Evolutionary conservation across 164 flowering plant genomes (phyloP).

Genomic region (Vitis rupestris): DNA sequence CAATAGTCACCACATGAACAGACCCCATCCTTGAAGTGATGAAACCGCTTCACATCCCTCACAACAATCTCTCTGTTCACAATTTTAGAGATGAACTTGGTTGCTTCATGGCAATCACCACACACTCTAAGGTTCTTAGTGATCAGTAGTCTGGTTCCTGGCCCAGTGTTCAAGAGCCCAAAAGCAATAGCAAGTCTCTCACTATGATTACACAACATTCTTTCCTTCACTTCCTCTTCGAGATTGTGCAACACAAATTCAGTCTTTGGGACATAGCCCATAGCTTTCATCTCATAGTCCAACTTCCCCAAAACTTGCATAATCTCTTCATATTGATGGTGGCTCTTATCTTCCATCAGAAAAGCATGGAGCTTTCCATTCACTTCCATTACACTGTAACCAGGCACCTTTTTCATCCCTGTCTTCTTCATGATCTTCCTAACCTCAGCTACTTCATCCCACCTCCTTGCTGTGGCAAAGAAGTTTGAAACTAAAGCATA

Average conservation of each 20-base stretch:
- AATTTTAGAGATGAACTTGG: conserved; percentile 20
- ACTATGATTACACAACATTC: not conserved
- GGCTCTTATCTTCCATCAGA: conserved; percentile 52
- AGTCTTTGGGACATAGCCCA: conserved; percentile 24
- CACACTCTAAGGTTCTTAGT: conserved; percentile 19
- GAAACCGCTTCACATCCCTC: conserved; percentile 18
- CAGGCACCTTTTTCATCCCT: conserved; percentile 51
- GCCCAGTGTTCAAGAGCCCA: conserved; percentile 23
- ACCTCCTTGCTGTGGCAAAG: conserved; percentile 43
- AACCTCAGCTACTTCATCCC: conserved; percentile 49
- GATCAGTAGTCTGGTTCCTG: conserved; percentile 22
- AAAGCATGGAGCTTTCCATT: conserved; percentile 54
- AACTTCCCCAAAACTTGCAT: conserved; percentile 22
- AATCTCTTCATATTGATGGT: conserved; percentile 29
- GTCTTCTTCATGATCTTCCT: conserved; percentile 43
- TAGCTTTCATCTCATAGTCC: conserved; percentile 37
- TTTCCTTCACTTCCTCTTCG: conserved; percentile 22
- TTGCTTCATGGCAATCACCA: conserved; percentile 28
- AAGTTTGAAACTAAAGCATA: conserved; percentile 52
- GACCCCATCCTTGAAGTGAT: too few species aligned
- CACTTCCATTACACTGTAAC: conserved; percentile 50
- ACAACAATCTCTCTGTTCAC: conserved; percentile 17
- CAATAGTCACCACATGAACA: too few species aligned
- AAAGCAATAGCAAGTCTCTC: conserved; percentile 21
- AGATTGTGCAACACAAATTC: conserved; percentile 27